Evolutionary conservation across 306 rosid genomes (phyloP), one percentile per base, ranked within the genome.

Genomic region (Trichosanthes truncata): DNA sequence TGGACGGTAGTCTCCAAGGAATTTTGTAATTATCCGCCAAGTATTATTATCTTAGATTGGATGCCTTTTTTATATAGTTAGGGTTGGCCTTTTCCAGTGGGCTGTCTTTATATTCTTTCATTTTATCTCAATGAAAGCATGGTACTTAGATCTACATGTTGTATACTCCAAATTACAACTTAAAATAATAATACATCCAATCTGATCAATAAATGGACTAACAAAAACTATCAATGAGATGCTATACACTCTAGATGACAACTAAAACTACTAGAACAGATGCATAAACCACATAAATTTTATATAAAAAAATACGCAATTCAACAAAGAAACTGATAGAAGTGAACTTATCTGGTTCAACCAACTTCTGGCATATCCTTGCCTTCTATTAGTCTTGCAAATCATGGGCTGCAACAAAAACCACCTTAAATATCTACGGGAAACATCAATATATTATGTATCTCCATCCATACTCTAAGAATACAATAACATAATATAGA

Each of bases 381-480:
- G 94, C 97, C 80, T 89, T 94, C 85, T 90, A 97, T 84, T 90
- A 92, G 82, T 94, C 98, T 59, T 90, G 83, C 80, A 90, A 53
- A 80, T 90, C 94, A 56, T 84, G 89, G 21, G 86, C 90, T 83
- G 83, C 90, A 53, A 94, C 90, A 53, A 94, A 89, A 81, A 90
- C 85, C 80, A 82, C 81, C 57, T 94, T 96, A 79, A 92, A 87
- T 82, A 92, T 83, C 97, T 94, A 86, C 15, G 66, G 48, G 56
- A 63, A 80, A 41, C 20, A 49, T 12, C 55, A 49, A 5, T 40
- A 15, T 13, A 40, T 18, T 23, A 49, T 14, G 20, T 49, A 49
- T 49, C 55, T 13, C 3, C 55, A 1, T 11, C 76, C 35, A 49
- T 20, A 17, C 46, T 15, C 49, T 31, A 38, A 17, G 26, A 9